These are phyloP conservation scores for Cryphonectria parasitica DNA, from an alignment of 2,329 filamentous ascomycete species.

Conservation along the genomic window DNA sequence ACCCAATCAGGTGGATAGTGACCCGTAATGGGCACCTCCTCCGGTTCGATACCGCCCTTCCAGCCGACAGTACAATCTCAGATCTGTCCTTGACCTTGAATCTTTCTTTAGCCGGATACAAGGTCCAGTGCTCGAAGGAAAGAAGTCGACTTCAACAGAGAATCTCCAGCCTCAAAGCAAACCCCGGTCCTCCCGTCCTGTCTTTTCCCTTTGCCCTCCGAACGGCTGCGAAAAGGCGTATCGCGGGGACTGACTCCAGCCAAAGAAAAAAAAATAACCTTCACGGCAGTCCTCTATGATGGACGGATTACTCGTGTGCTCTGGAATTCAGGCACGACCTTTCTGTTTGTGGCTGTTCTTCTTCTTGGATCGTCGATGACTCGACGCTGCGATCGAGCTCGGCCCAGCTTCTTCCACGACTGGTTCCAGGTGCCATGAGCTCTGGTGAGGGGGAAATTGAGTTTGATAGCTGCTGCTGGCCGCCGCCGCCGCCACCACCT, in stretches of 20 bases:
- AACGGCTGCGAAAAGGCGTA: neutral
- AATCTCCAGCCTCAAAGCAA: neutral
- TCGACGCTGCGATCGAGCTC: neutral
- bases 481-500: neutral
- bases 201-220: neutral
- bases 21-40: neutral
- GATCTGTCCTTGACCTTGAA: neutral
- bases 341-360: neutral
- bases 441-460: neutral
- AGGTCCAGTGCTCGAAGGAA: neutral
- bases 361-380: neutral
- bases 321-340: neutral
- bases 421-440: neutral
- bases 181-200: neutral
- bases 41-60: neutral
- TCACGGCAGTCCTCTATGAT: neutral
- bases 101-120: neutral
- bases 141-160: neutral
- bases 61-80: neutral
- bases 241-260: neutral
- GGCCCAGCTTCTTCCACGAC: constrained; percentile 16
- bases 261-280: too few species aligned
- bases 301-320: neutral
- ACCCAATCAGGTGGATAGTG: neutral
- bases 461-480: neutral